Conservation (phyloP, 768 basidiomycete species). For the Termitomyces sp. region DNA sequence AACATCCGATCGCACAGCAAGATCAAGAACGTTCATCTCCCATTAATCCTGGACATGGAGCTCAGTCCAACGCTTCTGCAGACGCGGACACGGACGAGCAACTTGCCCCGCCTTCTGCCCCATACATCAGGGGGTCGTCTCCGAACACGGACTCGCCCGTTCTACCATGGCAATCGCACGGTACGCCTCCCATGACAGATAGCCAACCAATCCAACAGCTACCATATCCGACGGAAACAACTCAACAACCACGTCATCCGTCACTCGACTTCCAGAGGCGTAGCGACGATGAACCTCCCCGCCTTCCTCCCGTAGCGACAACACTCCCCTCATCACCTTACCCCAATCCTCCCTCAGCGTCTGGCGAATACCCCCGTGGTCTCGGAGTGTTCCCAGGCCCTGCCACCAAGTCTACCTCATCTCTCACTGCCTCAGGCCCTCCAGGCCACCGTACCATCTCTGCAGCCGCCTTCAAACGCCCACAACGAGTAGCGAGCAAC, state of each 20-base stretch:
- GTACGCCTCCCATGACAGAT: slow-evolving; percentile 11
- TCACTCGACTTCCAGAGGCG: slow-evolving; percentile 3
- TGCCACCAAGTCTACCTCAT: slow-evolving; percentile 15
- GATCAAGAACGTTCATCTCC: slow-evolving; percentile 15
- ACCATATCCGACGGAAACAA: not conserved
- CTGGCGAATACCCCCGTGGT: slow-evolving; percentile 36
- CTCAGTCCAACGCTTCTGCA: not conserved
- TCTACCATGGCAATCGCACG: slow-evolving; percentile 16
- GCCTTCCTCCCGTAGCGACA: slow-evolving; percentile 3
- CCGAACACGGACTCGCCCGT: slow-evolving; percentile 26
- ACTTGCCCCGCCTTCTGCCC: slow-evolving; percentile 35
- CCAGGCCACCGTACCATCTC: slow-evolving; percentile 59
- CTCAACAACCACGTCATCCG: not conserved
- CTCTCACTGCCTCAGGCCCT: slow-evolving; percentile 17
- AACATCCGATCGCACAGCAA: slow-evolving; percentile 18
- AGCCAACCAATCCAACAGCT: not conserved
- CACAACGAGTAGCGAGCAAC: slow-evolving; percentile 28
- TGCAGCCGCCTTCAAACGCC: slow-evolving; percentile 71
- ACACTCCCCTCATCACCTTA: slow-evolving; percentile 22
- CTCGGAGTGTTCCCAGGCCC: slow-evolving; percentile 11
- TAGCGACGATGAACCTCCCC: slow-evolving; percentile 10
- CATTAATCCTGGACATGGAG: slow-evolving; percentile 6
- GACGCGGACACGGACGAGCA: slow-evolving; percentile 4
- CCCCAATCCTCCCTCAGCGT: slow-evolving; percentile 19
- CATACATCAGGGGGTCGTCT: slow-evolving; percentile 35